Evolutionary conservation across 345 rosid genomes (phyloP).

Genomic region (Raphanus raphanistrum): DNA sequence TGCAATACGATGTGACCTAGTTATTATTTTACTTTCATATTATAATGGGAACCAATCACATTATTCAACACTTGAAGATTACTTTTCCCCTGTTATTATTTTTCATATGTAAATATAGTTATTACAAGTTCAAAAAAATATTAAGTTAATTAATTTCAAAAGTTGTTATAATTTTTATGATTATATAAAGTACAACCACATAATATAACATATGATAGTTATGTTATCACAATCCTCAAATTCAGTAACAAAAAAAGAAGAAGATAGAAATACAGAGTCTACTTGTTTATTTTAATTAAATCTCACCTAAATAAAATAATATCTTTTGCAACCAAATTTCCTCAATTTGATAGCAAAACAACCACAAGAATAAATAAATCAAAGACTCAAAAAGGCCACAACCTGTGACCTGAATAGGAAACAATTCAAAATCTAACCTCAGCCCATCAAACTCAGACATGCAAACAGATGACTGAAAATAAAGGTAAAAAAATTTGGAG

Average conservation of each 20-base stretch:
- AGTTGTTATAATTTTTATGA: background rate
- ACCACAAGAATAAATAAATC: slow-evolving; percentile 43
- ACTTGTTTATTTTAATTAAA: background rate
- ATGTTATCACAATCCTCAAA: slow-evolving; percentile 1
- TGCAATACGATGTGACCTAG: background rate
- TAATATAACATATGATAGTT: background rate
- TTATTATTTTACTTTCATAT: background rate
- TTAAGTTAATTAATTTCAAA: background rate
- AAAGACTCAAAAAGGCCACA: slow-evolving; percentile 37
- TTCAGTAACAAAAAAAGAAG: background rate
- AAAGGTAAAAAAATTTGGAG: slow-evolving; percentile 1
- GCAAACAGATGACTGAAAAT: slow-evolving; percentile 20
- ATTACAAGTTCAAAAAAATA: background rate
- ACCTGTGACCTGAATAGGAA: slow-evolving; percentile 28
- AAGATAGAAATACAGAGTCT: slow-evolving; percentile 1
- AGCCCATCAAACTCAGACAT: slow-evolving; percentile 19
- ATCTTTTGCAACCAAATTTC: slow-evolving; percentile 30
- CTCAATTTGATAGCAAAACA: slow-evolving; percentile 33
- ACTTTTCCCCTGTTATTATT: background rate
- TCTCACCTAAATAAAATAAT: background rate
- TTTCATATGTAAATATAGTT: no score
- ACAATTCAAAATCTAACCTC: slow-evolving; percentile 27
- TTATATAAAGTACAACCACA: background rate
- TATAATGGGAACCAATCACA: background rate
- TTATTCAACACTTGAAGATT: background rate